Evolutionary conservation across 2,329 filamentous ascomycete genomes (phyloP).

Genomic region (Exophiala sp.): DNA sequence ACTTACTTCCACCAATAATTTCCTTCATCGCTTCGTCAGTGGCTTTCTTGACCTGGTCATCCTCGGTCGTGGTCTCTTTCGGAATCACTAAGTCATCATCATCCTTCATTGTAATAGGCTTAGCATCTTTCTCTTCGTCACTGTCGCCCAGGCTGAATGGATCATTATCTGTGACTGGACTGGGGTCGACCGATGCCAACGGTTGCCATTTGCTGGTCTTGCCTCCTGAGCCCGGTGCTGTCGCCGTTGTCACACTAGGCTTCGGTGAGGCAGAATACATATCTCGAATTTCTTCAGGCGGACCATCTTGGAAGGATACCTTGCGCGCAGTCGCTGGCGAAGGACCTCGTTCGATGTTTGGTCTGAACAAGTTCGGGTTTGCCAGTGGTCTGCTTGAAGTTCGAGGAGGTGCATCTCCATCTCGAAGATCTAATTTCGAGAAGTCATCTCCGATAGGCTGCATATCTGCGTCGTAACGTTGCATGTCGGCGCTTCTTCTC

Average conservation of each 20-base stretch:
- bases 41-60: conserved; percentile 62
- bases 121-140: conserved; percentile 82
- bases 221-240: conserved; percentile 40
- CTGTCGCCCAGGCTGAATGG: conserved; percentile 95
- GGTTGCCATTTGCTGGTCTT: conserved; percentile 97
- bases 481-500: conserved; percentile 78
- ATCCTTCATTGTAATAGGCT: conserved; percentile 59
- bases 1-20: conserved; percentile 17
- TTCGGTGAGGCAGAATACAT: conserved; percentile 65
- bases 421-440: conserved; percentile 59
- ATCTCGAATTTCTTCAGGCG: conserved; percentile 74
- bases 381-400: conserved; percentile 63
- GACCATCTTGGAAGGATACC: conserved; percentile 59
- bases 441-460: conserved; percentile 89
- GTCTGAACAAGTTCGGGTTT: conserved; percentile 72
- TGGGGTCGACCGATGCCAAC: conserved; percentile 77
- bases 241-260: conserved; percentile 46
- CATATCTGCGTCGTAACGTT: conserved; percentile 92
- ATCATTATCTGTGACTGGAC: conserved; percentile 83
- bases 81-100: conserved; percentile 41
- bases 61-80: conserved; percentile 26
- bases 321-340: conserved; percentile 49
- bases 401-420: conserved; percentile 56
- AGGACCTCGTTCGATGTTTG: conserved; percentile 38
- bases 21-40: conserved; percentile 50